These are phyloP conservation scores for Priceomyces melissophilus DNA, from an alignment of 805 yeast genomes.

Conservation along the genomic window DNA sequence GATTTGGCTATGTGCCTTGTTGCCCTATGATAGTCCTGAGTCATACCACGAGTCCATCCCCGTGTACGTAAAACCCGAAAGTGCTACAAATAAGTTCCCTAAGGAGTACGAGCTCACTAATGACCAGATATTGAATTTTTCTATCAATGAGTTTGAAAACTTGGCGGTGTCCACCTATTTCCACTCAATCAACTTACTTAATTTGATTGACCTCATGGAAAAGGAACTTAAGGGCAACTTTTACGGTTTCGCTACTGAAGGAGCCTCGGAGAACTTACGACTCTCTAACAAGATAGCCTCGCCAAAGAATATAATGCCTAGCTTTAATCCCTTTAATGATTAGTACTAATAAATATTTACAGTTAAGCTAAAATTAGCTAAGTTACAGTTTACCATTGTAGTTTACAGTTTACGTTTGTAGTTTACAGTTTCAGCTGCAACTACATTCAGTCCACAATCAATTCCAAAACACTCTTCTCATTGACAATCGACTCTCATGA, in stretches of 20 bases:
- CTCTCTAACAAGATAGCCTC: neutral
- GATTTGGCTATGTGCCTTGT: conserved; percentile 47
- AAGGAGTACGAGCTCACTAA: conserved; percentile 36
- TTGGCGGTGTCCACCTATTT: conserved; percentile 45
- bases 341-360: neutral
- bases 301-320: conserved; percentile 16
- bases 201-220: conserved; percentile 43
- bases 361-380: too few species aligned
- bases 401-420: too few species aligned
- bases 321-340: conserved; percentile 26
- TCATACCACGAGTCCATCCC: conserved; percentile 14
- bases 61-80: conserved; percentile 1
- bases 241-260: conserved; percentile 32
- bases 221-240: conserved; percentile 40
- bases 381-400: too few species aligned
- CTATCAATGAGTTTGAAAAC: conserved; percentile 40
- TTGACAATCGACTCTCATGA: too few species aligned
- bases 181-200: conserved; percentile 48
- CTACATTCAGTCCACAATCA: too few species aligned
- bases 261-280: neutral
- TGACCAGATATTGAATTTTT: conserved; percentile 41
- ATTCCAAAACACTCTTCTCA: too few species aligned
- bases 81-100: conserved; percentile 19
- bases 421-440: too few species aligned
- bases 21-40: conserved; percentile 37